phyloP scores from a whole-genome alignment of 2,329 filamentous ascomycete genomes.

The Apiospora arundinis region DNA sequence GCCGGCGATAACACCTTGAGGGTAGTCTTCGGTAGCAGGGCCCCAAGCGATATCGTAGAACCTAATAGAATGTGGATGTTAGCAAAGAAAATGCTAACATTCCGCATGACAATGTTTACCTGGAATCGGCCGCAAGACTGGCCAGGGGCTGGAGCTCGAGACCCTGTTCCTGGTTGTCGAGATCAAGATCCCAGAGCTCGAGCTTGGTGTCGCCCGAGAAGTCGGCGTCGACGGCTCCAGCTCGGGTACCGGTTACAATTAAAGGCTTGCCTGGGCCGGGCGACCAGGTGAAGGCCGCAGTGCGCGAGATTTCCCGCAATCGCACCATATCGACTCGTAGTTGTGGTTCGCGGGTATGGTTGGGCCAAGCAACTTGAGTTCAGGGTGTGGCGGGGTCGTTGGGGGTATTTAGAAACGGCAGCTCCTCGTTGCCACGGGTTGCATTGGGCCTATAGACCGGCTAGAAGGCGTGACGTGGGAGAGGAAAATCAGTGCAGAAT shows the following conservation, averaged over 20 bases:
- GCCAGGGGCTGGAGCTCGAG: slow-evolving; percentile 86
- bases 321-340: slow-evolving; percentile 75
- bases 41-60: slow-evolving; percentile 99
- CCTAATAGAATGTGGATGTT: slow-evolving; percentile 43
- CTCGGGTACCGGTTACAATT: slow-evolving; percentile 90
- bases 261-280: slow-evolving; percentile 79
- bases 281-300: slow-evolving; percentile 97
- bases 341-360: slow-evolving; percentile 22
- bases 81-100: slow-evolving; percentile 11
- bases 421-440: slow-evolving; percentile 33
- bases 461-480: slow-evolving; percentile 31
- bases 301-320: slow-evolving; percentile 94
- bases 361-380: slow-evolving; percentile 29
- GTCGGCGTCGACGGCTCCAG: slow-evolving; percentile 93
- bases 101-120: slow-evolving; percentile 58
- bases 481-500: slow-evolving; percentile 10
- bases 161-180: slow-evolving; percentile 77
- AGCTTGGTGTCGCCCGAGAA: slow-evolving; percentile 97
- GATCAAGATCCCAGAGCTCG: slow-evolving; percentile 91
- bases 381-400: slow-evolving; percentile 29
- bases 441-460: slow-evolving; percentile 44
- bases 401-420: slow-evolving; percentile 12
- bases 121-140: slow-evolving; percentile 86
- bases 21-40: slow-evolving; percentile 76
- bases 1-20: slow-evolving; percentile 89